phyloP scores from a whole-genome alignment of 2,329 filamentous ascomycete genomes.

The Fusarium cicatricum region DNA sequence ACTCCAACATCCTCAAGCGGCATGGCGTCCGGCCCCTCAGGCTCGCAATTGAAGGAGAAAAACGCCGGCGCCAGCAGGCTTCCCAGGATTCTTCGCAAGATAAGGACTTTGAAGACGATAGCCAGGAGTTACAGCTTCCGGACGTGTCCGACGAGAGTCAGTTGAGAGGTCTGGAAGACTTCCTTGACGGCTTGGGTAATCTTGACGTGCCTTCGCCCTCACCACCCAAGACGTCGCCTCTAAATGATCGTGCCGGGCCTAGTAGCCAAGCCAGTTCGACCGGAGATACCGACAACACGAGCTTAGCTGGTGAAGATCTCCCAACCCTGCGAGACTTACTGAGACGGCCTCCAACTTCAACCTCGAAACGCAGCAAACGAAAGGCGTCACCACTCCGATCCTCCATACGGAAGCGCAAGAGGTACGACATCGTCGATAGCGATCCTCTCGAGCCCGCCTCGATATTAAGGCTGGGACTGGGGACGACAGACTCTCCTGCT shows the following conservation, averaged over 20 bases:
- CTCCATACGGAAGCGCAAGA: conserved; percentile 43
- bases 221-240: conserved; percentile 42
- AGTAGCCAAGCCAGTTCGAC: conserved; percentile 49
- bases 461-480: conserved; percentile 23
- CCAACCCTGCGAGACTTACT: conserved; percentile 50
- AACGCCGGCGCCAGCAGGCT: conserved; percentile 50
- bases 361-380: conserved; percentile 32
- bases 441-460: conserved; percentile 43
- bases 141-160: conserved; percentile 50
- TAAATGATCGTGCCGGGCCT: conserved; percentile 32
- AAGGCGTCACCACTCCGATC: conserved; percentile 37
- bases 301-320: conserved; percentile 49
- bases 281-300: conserved; percentile 50
- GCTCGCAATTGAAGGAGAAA: conserved; percentile 46
- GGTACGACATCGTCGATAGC: conserved; percentile 44
- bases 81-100: conserved; percentile 59
- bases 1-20: conserved; percentile 60
- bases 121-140: conserved; percentile 51
- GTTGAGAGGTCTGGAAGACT: conserved; percentile 24
- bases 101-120: conserved; percentile 61
- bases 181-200: conserved; percentile 29
- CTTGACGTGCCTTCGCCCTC: conserved; percentile 43
- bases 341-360: conserved; percentile 25
- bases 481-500: conserved; percentile 32
- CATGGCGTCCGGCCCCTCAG: conserved; percentile 64